phyloP scores from a whole-genome alignment of 1,284 basidiomycete species.

The Gomphus sp. region DNA sequence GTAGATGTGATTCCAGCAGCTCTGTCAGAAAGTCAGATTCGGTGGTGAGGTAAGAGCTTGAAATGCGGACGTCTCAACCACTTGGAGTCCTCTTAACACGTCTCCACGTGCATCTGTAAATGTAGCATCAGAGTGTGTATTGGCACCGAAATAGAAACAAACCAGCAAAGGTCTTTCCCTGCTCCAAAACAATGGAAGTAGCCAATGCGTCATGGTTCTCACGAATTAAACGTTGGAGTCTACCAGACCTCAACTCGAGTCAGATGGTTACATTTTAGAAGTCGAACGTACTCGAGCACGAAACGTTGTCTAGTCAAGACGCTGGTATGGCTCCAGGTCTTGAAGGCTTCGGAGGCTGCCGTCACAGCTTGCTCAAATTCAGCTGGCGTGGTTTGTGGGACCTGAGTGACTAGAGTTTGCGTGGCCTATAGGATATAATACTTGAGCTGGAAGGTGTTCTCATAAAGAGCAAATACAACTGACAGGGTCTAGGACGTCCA shows the following conservation, averaged over 20 bases:
- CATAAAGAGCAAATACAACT: conserved; percentile 18
- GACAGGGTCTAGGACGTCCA: conserved; percentile 85
- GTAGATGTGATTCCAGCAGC: conserved; percentile 79
- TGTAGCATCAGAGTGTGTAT: conserved; percentile 23
- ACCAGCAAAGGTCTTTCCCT: conserved; percentile 84
- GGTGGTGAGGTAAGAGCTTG: background rate
- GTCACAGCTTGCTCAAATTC: conserved; percentile 87
- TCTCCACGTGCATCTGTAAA: conserved; percentile 87
- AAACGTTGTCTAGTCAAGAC: conserved; percentile 84
- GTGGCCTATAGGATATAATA: conserved; percentile 51
- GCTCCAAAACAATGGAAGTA: conserved; percentile 75
- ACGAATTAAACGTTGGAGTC: conserved; percentile 74
- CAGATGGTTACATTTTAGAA: background rate
- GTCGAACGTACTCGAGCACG: conserved; percentile 66
- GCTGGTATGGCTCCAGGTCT: conserved; percentile 83
- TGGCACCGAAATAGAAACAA: conserved; percentile 10
- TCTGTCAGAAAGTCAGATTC: background rate
- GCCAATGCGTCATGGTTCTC: conserved; percentile 72
- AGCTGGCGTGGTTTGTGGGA: conserved; percentile 78
- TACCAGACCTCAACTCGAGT: conserved; percentile 20
- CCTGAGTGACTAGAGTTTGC: conserved; percentile 79
- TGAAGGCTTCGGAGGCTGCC: conserved; percentile 82
- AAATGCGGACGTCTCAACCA: conserved; percentile 62
- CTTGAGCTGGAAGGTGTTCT: background rate
- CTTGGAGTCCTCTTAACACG: conserved; percentile 87